Conservation (phyloP, 2,329 filamentous ascomycete species). For the Pseudopithomyces chartarum region DNA sequence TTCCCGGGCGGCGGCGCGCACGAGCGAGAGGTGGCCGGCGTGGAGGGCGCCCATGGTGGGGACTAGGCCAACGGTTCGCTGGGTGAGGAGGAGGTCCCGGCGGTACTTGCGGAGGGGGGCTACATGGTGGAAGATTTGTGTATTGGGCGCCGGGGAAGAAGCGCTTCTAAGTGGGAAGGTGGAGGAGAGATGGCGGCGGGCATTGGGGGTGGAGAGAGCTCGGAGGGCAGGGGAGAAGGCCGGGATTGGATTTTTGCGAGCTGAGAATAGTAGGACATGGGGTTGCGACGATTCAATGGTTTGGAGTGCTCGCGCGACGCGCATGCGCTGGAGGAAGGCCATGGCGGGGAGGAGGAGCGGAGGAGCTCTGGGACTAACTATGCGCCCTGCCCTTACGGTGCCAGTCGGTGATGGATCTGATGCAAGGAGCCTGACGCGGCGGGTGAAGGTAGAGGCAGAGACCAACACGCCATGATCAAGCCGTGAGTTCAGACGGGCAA, state of each 20-base stretch:
- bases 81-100: constrained; percentile 65
- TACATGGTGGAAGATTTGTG: constrained; percentile 78
- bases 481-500: constrained; percentile 20
- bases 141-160: constrained; percentile 40
- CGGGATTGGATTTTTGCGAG: constrained; percentile 5
- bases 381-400: constrained; percentile 6
- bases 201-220: constrained; percentile 8
- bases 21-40: constrained; percentile 82
- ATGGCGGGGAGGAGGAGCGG: constrained; percentile 31
- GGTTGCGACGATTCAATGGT: constrained; percentile 19
- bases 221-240: constrained; percentile 5
- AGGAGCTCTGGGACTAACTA: constrained; percentile 18
- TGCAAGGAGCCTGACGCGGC: constrained; percentile 7
- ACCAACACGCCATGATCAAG: constrained; percentile 21
- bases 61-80: constrained; percentile 81
- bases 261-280: constrained; percentile 17
- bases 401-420: constrained; percentile 9
- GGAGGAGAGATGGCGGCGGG: constrained; percentile 19
- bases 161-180: constrained; percentile 23
- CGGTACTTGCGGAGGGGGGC: constrained; percentile 73
- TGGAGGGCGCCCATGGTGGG: constrained; percentile 99
- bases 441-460: constrained; percentile 12
- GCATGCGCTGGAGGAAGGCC: constrained; percentile 23
- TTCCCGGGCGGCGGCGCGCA: constrained; percentile 80
- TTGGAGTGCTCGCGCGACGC: constrained; percentile 18